Conservation (phyloP, 2,329 filamentous ascomycete genomes). For the Talaromyces piceae region DNA sequence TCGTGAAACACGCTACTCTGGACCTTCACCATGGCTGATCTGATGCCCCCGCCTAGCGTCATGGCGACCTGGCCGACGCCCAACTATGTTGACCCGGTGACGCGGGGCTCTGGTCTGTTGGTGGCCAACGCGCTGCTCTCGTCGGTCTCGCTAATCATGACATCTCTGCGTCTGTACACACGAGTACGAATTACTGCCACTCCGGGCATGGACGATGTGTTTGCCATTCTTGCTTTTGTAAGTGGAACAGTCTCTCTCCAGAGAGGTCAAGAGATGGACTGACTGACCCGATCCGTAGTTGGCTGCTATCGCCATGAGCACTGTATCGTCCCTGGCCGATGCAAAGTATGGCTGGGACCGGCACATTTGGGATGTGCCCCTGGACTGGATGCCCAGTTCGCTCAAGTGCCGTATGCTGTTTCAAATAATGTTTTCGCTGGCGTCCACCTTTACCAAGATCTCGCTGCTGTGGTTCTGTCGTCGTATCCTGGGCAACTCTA, state of each 20-base stretch:
- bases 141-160: slow-evolving; percentile 33
- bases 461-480: slow-evolving; percentile 12
- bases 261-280: slow-evolving; percentile 10
- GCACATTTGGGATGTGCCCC: slow-evolving; percentile 36
- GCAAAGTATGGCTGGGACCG: slow-evolving; percentile 30
- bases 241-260: slow-evolving; percentile 26
- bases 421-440: slow-evolving; percentile 30
- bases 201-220: slow-evolving; percentile 40
- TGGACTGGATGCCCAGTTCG: slow-evolving; percentile 20
- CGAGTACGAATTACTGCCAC: slow-evolving; percentile 39
- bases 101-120: slow-evolving; percentile 37
- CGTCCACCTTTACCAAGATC: slow-evolving; percentile 8
- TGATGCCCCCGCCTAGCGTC: slow-evolving; percentile 35
- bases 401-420: slow-evolving; percentile 31
- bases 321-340: slow-evolving; percentile 26
- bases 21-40: not conserved
- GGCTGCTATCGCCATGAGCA: slow-evolving; percentile 27
- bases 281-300: slow-evolving; percentile 17
- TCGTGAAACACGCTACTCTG: not conserved
- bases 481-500: slow-evolving; percentile 7
- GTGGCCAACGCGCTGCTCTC: slow-evolving; percentile 36
- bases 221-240: slow-evolving; percentile 40
- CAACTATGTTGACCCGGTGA: slow-evolving; percentile 41
- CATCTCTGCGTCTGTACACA: slow-evolving; percentile 41
- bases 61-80: slow-evolving; percentile 38